These are phyloP conservation scores for Aspergillus sclerotioniger DNA, from an alignment of 495 filamentous ascomycete genomes.

Conservation along the genomic window DNA sequence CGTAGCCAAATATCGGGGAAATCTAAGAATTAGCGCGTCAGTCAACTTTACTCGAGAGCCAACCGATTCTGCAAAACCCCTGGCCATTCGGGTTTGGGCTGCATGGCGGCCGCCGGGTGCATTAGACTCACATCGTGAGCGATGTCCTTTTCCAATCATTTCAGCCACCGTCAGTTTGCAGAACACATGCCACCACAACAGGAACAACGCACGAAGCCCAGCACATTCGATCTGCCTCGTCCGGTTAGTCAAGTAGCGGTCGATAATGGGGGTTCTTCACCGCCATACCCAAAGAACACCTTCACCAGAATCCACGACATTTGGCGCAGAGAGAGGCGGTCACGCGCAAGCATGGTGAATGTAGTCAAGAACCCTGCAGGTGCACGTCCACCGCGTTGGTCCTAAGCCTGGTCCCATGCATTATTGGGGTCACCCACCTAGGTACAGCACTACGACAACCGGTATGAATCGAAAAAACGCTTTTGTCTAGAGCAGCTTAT, in stretches of 20 bases:
- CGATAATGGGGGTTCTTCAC: conserved; percentile 29
- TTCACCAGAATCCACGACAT: conserved; percentile 89
- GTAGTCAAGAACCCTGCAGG: conserved; percentile 83
- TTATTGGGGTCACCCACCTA: conserved; percentile 43
- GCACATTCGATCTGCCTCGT: conserved; percentile 60
- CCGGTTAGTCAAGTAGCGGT: conserved; percentile 36
- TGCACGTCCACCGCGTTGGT: conserved; percentile 6
- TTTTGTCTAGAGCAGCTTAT: conserved; percentile 58
- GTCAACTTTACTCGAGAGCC: conserved; percentile 41
- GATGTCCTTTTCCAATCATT: conserved; percentile 51
- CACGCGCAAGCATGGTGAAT: conserved; percentile 83
- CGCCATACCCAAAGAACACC: conserved; percentile 67
- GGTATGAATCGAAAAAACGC: conserved; percentile 89
- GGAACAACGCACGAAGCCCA: conserved; percentile 70
- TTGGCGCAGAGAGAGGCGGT: conserved; percentile 64
- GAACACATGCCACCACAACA: conserved; percentile 15
- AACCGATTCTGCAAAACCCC: conserved; percentile 40
- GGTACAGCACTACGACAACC: conserved; percentile 79
- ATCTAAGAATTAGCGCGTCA: conserved; percentile 45
- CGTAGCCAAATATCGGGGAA: conserved; percentile 47
- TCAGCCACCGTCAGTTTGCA: conserved; percentile 43
- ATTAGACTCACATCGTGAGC: conserved; percentile 43
- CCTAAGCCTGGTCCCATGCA: conserved; percentile 1
- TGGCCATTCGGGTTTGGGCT: conserved; percentile 30
- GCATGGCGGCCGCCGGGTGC: conserved; percentile 34